A percentile compares a stretch with the other conserved stretches of the same genome.
Evolutionary conservation across 345 rosid genomes (phyloP).

Genomic region (Corchorus capsularis): DNA sequence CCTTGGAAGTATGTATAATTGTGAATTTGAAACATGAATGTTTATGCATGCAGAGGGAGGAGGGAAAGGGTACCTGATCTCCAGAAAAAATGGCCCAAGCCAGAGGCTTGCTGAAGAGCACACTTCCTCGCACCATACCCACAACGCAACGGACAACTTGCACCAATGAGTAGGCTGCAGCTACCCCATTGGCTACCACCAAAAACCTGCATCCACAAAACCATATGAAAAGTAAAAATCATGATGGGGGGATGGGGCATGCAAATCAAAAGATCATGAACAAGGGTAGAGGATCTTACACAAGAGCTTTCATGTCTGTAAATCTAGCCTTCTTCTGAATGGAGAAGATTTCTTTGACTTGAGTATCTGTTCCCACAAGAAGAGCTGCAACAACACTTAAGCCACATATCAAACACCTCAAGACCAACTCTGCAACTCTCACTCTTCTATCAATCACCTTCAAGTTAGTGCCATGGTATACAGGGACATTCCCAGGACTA

Average conservation of each 20-base stretch:
- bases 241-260: too few relatives aligned
- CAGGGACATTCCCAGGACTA: slow-evolving; percentile 67
- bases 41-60: slow-evolving; percentile 12
- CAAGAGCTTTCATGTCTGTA: slow-evolving; percentile 94
- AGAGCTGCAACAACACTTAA: slow-evolving; percentile 58
- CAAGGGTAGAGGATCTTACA: slow-evolving; percentile 47
- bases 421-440: slow-evolving; percentile 66
- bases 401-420: slow-evolving; percentile 67
- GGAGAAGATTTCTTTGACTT: slow-evolving; percentile 70
- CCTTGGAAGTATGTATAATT: background rate
- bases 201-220: slow-evolving; percentile 65
- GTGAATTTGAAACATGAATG: background rate
- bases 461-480: slow-evolving; percentile 47
- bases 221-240: too few relatives aligned
- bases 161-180: slow-evolving; percentile 67
- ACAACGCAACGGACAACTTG: slow-evolving; percentile 79
- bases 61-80: slow-evolving; percentile 64
- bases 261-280: too few relatives aligned
- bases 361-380: slow-evolving; percentile 71
- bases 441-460: slow-evolving; percentile 70
- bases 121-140: slow-evolving; percentile 60
- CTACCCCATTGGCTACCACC: slow-evolving; percentile 74
- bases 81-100: slow-evolving; percentile 90
- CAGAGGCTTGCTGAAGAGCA: slow-evolving; percentile 66
- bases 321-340: slow-evolving; percentile 71